Evolutionary conservation across 1,139 yeast genomes (phyloP).

Genomic region (Zygoascus meyerae): DNA sequence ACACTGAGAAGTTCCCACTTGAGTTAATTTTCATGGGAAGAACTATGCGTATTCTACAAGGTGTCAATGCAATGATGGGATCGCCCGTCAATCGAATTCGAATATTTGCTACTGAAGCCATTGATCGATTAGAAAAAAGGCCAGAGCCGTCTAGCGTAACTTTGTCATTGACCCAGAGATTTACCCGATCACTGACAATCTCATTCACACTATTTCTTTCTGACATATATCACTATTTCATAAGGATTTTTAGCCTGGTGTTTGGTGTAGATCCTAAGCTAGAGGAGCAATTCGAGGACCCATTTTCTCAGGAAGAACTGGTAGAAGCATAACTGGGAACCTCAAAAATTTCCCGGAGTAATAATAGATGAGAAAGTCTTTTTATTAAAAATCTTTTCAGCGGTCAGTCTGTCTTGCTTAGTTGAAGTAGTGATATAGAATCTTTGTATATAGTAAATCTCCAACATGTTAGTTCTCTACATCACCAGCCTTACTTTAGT

Average conservation of each 20-base stretch:
- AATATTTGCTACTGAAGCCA: conserved; percentile 41
- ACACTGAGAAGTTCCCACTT: conserved; percentile 58
- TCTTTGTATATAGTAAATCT: too few relatives aligned
- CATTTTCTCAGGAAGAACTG: neutral
- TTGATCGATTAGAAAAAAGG: too few relatives aligned
- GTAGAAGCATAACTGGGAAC: neutral
- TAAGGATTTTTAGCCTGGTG: neutral
- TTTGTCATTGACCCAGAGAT: too few relatives aligned
- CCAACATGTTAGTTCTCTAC: too few relatives aligned
- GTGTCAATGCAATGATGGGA: conserved; percentile 57
- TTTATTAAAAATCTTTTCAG: too few relatives aligned
- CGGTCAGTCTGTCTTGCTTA: too few relatives aligned
- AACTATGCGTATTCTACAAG: conserved; percentile 70
- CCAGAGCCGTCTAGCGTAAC: too few relatives aligned
- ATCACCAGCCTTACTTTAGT: neutral
- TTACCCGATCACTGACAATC: too few relatives aligned
- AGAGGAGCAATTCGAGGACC: conserved; percentile 1
- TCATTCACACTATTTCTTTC: neutral
- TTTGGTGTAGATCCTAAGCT: neutral
- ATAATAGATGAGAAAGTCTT: too few relatives aligned
- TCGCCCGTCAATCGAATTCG: conserved; percentile 70
- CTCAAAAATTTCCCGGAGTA: too few relatives aligned
- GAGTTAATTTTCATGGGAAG: conserved; percentile 61
- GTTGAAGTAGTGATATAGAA: too few relatives aligned
- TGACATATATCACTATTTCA: neutral